A percentile compares a stretch with the other conserved stretches of the same genome.
Evolutionary conservation across 208 protist genomes (phyloP).

Genomic region (Leishmania tarentolae): DNA sequence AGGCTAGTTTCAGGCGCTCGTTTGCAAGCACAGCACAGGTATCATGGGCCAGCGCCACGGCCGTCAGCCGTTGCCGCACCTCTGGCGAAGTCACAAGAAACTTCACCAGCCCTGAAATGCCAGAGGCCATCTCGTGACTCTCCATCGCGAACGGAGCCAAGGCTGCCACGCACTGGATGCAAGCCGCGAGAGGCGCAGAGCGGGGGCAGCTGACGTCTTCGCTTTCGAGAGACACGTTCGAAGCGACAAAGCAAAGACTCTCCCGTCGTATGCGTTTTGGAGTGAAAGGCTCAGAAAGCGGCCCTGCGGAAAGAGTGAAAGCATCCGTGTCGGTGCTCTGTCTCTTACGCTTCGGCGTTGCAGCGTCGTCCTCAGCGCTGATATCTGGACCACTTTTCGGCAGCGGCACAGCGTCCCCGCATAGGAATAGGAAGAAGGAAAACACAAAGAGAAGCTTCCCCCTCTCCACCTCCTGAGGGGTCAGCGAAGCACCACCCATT

Average conservation of each 20-base stretch:
- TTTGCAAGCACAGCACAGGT: slow-evolving; percentile 37
- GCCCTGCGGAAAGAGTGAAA: not conserved
- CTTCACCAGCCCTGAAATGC: slow-evolving; percentile 47
- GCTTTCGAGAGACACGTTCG: slow-evolving; percentile 15
- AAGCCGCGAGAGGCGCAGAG: slow-evolving; percentile 23
- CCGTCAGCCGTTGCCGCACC: slow-evolving; percentile 42
- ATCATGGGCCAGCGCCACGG: slow-evolving; percentile 47
- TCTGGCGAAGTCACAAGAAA: slow-evolving; percentile 37
- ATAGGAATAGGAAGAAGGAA: slow-evolving; percentile 28
- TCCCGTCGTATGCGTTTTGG: slow-evolving; percentile 8
- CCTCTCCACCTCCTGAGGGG: slow-evolving; percentile 7
- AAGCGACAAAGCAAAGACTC: slow-evolving; percentile 39
- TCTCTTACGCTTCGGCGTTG: too few relatives aligned
- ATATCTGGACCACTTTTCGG: not conserved
- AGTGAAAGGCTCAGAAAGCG: not conserved
- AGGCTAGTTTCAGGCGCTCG: slow-evolving; percentile 37
- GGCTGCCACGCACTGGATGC: slow-evolving; percentile 33
- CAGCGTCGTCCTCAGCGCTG: not conserved
- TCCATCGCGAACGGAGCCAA: slow-evolving; percentile 38
- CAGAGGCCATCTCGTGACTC: slow-evolving; percentile 36
- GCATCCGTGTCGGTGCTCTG: not conserved
- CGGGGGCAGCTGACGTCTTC: slow-evolving; percentile 22
- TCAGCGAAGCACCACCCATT: slow-evolving; percentile 8
- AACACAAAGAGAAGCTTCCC: slow-evolving; percentile 28
- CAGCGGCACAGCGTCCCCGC: slow-evolving; percentile 19